Percentiles rank a stretch among this genome's conserved stretches.
These are phyloP conservation scores for Thielaviopsis euricoi DNA, from an alignment of 2,329 filamentous ascomycete species.

Conservation along the genomic window DNA sequence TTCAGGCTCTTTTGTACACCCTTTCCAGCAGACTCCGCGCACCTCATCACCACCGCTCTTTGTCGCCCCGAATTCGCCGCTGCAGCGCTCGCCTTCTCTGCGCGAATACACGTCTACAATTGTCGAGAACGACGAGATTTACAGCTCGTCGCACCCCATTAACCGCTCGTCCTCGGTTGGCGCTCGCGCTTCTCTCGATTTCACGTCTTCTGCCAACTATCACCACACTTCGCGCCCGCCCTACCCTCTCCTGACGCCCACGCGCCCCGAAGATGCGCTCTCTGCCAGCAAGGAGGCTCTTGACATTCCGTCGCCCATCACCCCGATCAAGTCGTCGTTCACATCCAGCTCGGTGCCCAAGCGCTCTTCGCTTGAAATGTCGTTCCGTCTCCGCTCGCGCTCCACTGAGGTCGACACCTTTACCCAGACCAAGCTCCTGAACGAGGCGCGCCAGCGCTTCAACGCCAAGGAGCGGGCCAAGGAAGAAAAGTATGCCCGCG, in stretches of 20 bases:
- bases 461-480: slow-evolving; percentile 44
- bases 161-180: slow-evolving; percentile 6
- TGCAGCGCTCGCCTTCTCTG: slow-evolving; percentile 16
- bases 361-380: slow-evolving; percentile 40
- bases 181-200: slow-evolving; percentile 5
- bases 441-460: slow-evolving; percentile 45
- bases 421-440: slow-evolving; percentile 38
- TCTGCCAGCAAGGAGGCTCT: slow-evolving; percentile 13
- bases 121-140: slow-evolving; percentile 31
- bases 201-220: slow-evolving; percentile 14
- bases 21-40: slow-evolving; percentile 47
- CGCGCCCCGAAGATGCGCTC: slow-evolving; percentile 31
- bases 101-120: slow-evolving; percentile 41
- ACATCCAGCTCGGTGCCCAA: slow-evolving; percentile 33
- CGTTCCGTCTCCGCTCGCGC: slow-evolving; percentile 42
- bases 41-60: slow-evolving; percentile 37
- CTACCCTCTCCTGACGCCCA: slow-evolving; percentile 23
- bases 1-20: slow-evolving; percentile 38
- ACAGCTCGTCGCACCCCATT: slow-evolving; percentile 1
- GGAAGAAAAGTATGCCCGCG: slow-evolving; percentile 44
- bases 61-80: neutral
- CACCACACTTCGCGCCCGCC: slow-evolving; percentile 20
- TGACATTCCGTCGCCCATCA: slow-evolving; percentile 12
- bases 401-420: slow-evolving; percentile 38
- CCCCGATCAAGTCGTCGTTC: slow-evolving; percentile 20